Percentiles rank a stretch among this genome's conserved stretches.
These are phyloP conservation scores for Cicer arietinum DNA, from an alignment of 306 rosid species.

Conservation along the genomic window DNA sequence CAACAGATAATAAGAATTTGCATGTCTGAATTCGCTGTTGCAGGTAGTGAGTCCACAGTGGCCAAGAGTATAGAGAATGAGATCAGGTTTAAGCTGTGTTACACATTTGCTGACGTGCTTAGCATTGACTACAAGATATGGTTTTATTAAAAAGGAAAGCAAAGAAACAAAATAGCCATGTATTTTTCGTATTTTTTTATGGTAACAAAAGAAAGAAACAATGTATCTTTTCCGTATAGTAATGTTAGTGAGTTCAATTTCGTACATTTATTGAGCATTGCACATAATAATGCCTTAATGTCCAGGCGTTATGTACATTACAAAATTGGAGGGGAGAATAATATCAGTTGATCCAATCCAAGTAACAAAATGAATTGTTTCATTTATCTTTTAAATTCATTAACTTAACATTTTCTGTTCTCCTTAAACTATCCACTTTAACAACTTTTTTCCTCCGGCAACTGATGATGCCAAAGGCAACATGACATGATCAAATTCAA, in stretches of 20 bases:
- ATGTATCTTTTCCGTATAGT: not conserved
- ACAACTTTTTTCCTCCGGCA: constrained; percentile 6
- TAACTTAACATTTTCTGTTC: not conserved
- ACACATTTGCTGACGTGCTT: not conserved
- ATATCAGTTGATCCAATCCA: constrained; percentile 9
- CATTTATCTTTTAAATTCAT: not conserved
- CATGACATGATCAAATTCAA: not conserved
- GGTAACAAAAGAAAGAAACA: not conserved
- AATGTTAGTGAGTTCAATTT: constrained; percentile 1
- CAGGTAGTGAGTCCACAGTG: constrained; percentile 98
- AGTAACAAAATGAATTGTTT: constrained; percentile 4
- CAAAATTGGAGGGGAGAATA: not conserved
- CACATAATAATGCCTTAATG: constrained; percentile 1
- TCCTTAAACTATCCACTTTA: not conserved
- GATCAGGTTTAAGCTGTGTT: constrained; percentile 15
- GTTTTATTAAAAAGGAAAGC: not conserved
- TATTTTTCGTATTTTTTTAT: not conserved
- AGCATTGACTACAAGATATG: not conserved
- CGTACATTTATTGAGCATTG: not conserved
- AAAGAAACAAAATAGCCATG: constrained; percentile 3
- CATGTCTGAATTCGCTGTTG: constrained; percentile 35
- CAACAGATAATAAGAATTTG: not conserved
- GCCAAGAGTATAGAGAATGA: constrained; percentile 66
- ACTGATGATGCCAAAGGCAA: not conserved
- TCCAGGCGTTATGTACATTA: not conserved